These are phyloP conservation scores for Aureobasidium sp. DNA, from an alignment of 2,329 filamentous ascomycete species.

Conservation along the genomic window DNA sequence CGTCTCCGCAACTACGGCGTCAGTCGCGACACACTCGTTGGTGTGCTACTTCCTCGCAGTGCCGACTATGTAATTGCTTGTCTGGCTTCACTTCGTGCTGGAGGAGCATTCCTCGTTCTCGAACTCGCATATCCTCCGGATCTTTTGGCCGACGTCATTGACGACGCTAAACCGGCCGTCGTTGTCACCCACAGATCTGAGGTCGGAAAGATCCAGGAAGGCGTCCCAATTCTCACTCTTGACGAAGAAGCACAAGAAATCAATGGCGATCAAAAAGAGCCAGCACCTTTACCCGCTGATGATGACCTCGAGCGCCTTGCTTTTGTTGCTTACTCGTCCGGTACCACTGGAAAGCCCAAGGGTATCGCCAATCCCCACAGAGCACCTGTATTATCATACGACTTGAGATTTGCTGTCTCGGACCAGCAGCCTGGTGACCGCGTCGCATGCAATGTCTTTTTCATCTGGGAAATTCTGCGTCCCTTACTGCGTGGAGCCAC, in stretches of 20 bases:
- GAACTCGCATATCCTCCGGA: conserved; percentile 72
- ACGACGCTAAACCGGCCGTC: conserved; percentile 65
- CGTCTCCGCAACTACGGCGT: conserved; percentile 62
- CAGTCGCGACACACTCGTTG: conserved; percentile 65
- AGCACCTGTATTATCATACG: conserved; percentile 66
- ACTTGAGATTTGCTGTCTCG: conserved; percentile 62
- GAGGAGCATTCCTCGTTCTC: conserved; percentile 72
- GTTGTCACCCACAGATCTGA: conserved; percentile 63
- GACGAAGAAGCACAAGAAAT: conserved; percentile 40
- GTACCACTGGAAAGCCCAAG: conserved; percentile 72
- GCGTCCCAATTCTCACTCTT: conserved; percentile 58
- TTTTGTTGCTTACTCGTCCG: conserved; percentile 76
- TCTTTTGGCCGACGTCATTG: conserved; percentile 67
- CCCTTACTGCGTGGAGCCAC: conserved; percentile 70
- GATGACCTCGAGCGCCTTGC: conserved; percentile 66
- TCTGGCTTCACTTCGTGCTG: conserved; percentile 68
- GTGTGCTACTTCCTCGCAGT: conserved; percentile 67
- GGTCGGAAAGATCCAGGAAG: conserved; percentile 56
- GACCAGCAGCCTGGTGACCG: conserved; percentile 66
- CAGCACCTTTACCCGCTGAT: conserved; percentile 50
- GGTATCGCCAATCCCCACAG: conserved; percentile 74
- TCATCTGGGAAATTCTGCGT: conserved; percentile 77
- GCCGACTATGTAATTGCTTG: conserved; percentile 75
- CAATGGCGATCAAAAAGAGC: conserved; percentile 25
- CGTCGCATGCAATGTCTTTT: conserved; percentile 84